A percentile compares a stretch with the other conserved stretches of the same genome.
These are phyloP conservation scores for Epichloe sp. DNA, from an alignment of 2,329 filamentous ascomycete genomes.

Conservation along the genomic window DNA sequence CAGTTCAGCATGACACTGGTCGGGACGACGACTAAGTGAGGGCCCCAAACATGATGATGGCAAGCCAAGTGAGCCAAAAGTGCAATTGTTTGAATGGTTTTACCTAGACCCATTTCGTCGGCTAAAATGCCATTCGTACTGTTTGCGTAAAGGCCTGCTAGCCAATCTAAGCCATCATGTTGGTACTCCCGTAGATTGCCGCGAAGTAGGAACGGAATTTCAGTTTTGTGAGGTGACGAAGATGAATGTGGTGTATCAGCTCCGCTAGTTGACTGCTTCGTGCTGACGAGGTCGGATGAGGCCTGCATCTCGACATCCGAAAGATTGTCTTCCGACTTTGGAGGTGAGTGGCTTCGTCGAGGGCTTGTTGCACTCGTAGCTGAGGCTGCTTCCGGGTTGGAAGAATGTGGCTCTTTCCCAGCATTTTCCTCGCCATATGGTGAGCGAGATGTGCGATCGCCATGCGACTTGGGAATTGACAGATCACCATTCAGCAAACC, in stretches of 20 bases:
- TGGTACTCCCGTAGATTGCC: conserved; percentile 92
- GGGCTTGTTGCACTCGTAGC: conserved; percentile 29
- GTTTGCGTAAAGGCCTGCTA: conserved; percentile 82
- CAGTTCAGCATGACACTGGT: conserved; percentile 98
- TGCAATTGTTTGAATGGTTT: conserved; percentile 96
- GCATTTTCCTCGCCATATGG: background rate
- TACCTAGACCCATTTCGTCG: conserved; percentile 96
- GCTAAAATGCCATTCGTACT: conserved; percentile 92
- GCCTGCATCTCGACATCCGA: conserved; percentile 33
- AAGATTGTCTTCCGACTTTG: conserved; percentile 36
- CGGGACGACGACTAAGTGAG: conserved; percentile 88
- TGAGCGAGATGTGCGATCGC: background rate
- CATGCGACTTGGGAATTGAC: conserved; percentile 1
- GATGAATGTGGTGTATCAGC: conserved; percentile 19
- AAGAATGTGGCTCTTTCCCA: conserved; percentile 14
- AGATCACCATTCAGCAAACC: background rate
- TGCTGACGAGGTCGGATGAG: conserved; percentile 22
- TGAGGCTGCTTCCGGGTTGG: conserved; percentile 28
- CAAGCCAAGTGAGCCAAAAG: conserved; percentile 86
- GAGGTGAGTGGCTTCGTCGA: conserved; percentile 34
- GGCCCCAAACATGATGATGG: conserved; percentile 83
- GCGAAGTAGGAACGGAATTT: conserved; percentile 69
- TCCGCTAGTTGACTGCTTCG: conserved; percentile 16
- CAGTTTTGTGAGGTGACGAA: conserved; percentile 42
- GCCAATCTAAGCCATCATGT: conserved; percentile 93